Base-by-base conservation (phyloP, 257 asterid genomes). In the Rauvolfia tetraphylla region DNA sequence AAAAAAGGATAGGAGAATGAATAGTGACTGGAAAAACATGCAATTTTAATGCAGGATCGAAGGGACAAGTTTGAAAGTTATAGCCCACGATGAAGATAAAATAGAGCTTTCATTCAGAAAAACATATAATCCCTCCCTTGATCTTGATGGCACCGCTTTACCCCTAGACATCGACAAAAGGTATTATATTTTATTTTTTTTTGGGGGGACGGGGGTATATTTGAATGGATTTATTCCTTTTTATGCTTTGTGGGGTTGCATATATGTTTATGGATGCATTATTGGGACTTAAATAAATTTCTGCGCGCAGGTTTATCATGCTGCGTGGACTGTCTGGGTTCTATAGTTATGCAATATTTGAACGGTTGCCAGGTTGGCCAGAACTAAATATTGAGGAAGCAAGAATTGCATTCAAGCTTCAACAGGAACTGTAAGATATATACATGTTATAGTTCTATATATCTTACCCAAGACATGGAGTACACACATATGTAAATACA, bases 61-160 rank as follows among this genome's bases (percentile, higher is more conserved):
- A 79, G 90, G 88, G 59, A 92, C 95, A 31, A 76, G 73, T 18
- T 90, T 87, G 75, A 80, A 80, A 72, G 98, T 88, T 27, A 75
- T 83, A 48, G 86, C 80, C 41, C 76, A 90, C 61, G 81, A 49
- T 42, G 97, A 89, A 79, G 94, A 92, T 51, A 85, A 81, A 72
- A 88, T 90, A 44, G 98, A 93, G 84, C 87, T 93, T 38, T 93
- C 97, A 8, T 93, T 93, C 75, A 86, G 86, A 48, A 87, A 96
- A 72, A 86, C 76, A 67, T 94, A 97, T 96, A 84, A 90, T 84
- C 91, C 91, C 49, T 85, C 90, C 59, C 84, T 85, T 72, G 83
- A 75, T 72, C 90, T 4, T 25, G 72, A 53, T 49, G 85, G 89
- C 57, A 84, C 84, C 81, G 86, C 89, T 58, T 75, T 86, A 62